Evolutionary conservation across 1,284 basidiomycete genomes (phyloP).

Genomic region (Ceratobasidium sp.): DNA sequence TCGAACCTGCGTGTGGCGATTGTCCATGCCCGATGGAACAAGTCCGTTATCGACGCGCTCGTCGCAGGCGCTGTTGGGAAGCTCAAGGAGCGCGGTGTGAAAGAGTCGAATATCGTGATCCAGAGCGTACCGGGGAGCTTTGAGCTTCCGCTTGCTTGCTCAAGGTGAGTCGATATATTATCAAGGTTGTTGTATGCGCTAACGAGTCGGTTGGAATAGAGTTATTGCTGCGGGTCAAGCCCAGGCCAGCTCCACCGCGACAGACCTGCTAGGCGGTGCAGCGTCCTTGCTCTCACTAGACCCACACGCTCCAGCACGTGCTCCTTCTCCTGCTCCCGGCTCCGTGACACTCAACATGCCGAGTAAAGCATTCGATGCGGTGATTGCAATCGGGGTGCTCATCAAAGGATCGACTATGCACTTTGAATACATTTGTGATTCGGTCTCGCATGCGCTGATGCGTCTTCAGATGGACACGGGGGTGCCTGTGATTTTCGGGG

Average conservation of each 20-base stretch:
- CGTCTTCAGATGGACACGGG: slow-evolving; percentile 90
- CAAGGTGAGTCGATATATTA: slow-evolving; percentile 61
- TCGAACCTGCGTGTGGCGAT: slow-evolving; percentile 83
- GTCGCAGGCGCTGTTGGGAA: slow-evolving; percentile 78
- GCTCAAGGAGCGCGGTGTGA: slow-evolving; percentile 85
- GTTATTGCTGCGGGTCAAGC: slow-evolving; percentile 84
- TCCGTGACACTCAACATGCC: slow-evolving; percentile 51
- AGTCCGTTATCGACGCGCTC: slow-evolving; percentile 82
- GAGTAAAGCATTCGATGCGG: slow-evolving; percentile 84
- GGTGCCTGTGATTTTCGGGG: slow-evolving; percentile 96
- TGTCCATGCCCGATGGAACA: slow-evolving; percentile 95
- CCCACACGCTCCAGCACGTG: slow-evolving; percentile 18
- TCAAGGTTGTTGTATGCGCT: slow-evolving; percentile 18
- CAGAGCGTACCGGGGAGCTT: slow-evolving; percentile 94
- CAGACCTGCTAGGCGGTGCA: slow-evolving; percentile 79
- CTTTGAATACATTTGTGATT: slow-evolving; percentile 98
- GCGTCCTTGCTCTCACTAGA: slow-evolving; percentile 51
- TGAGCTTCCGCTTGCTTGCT: slow-evolving; percentile 88
- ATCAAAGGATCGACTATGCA: slow-evolving; percentile 99
- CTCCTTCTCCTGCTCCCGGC: slow-evolving; percentile 26
- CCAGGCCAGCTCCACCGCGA: slow-evolving; percentile 73
- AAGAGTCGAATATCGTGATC: slow-evolving; percentile 87
- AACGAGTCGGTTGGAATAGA: slow-evolving; percentile 52
- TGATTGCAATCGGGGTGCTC: slow-evolving; percentile 95
- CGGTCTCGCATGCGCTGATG: slow-evolving; percentile 93